These are phyloP conservation scores for Middelhovenomyces tepae DNA, from an alignment of 805 yeast genomes.

Conservation along the genomic window DNA sequence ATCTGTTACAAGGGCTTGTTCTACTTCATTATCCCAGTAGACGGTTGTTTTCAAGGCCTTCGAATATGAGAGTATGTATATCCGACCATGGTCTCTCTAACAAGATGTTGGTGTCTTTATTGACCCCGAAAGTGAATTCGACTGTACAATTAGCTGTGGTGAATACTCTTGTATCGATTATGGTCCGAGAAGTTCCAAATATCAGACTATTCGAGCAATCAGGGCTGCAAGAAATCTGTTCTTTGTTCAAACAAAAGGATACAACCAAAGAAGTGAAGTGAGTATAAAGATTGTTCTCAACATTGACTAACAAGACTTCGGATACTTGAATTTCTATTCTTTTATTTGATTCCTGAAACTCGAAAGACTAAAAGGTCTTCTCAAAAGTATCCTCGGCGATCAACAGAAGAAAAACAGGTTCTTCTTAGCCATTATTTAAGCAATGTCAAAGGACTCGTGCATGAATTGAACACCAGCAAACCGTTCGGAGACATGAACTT, in stretches of 20 bases:
- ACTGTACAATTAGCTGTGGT: constrained; percentile 34
- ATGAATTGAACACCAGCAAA: constrained; percentile 36
- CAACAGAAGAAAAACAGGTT: constrained; percentile 37
- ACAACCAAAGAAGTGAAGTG: constrained; percentile 47
- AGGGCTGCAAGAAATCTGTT: constrained; percentile 49
- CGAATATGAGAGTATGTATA: constrained; percentile 24
- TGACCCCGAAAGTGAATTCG: constrained; percentile 15
- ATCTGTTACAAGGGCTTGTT: constrained; percentile 50
- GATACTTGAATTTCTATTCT: constrained; percentile 58
- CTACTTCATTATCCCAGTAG: constrained; percentile 52
- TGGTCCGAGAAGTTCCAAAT: constrained; percentile 49
- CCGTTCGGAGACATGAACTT: constrained; percentile 43
- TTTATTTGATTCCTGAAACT: constrained; percentile 58
- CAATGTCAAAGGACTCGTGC: constrained; percentile 38
- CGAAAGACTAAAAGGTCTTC: constrained; percentile 13
- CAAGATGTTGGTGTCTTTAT: constrained; percentile 21
- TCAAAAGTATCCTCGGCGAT: constrained; percentile 25
- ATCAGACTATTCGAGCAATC: constrained; percentile 51
- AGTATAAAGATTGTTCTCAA: no score
- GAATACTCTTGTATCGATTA: constrained; percentile 47
- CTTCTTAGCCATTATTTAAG: constrained; percentile 36
- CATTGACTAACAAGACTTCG: no score
- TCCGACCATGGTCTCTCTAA: background rate
- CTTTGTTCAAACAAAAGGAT: constrained; percentile 31
- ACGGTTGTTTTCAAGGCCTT: constrained; percentile 38